phyloP scores from a whole-genome alignment of 2,329 filamentous ascomycete genomes.

The Pseudogymnoascus sp. region DNA sequence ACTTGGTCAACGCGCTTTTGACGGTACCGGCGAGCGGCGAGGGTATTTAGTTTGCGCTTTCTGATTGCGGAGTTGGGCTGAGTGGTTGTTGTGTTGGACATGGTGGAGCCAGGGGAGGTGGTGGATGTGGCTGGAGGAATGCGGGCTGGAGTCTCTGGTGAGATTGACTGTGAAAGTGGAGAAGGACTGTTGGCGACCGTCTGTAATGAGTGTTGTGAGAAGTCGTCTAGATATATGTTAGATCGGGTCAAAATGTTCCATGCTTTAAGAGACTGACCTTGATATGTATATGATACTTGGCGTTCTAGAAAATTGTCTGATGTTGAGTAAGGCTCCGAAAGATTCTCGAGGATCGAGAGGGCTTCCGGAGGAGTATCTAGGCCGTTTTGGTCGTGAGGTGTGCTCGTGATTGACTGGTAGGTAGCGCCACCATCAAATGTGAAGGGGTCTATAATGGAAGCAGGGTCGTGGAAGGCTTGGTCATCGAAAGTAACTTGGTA shows the following conservation, averaged over 20 bases:
- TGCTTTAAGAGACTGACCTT: not conserved
- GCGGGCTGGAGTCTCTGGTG: not conserved
- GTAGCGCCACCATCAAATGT: conserved; percentile 1
- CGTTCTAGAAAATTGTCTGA: not conserved
- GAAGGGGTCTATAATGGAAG: not conserved
- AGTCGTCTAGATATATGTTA: not conserved
- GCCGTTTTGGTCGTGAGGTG: conserved; percentile 1
- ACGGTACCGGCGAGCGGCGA: conserved; percentile 63
- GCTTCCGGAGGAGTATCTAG: not conserved
- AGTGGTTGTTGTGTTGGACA: not conserved
- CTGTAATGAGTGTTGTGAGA: conserved; percentile 1
- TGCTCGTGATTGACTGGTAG: not conserved
- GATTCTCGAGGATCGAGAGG: not conserved
- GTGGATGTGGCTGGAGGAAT: not conserved
- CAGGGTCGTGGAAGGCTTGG: not conserved
- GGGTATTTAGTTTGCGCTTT: conserved; percentile 61
- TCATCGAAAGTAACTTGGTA: not conserved
- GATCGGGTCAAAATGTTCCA: not conserved
- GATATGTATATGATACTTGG: conserved; percentile 5
- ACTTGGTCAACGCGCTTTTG: conserved; percentile 63
- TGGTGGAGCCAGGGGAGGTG: not conserved
- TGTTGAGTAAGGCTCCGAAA: not conserved
- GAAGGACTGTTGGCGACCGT: not conserved
- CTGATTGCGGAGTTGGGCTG: conserved; percentile 15
- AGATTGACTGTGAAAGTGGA: not conserved